phyloP scores from a whole-genome alignment of 768 basidiomycete species.

The Lyophyllum semitale region DNA sequence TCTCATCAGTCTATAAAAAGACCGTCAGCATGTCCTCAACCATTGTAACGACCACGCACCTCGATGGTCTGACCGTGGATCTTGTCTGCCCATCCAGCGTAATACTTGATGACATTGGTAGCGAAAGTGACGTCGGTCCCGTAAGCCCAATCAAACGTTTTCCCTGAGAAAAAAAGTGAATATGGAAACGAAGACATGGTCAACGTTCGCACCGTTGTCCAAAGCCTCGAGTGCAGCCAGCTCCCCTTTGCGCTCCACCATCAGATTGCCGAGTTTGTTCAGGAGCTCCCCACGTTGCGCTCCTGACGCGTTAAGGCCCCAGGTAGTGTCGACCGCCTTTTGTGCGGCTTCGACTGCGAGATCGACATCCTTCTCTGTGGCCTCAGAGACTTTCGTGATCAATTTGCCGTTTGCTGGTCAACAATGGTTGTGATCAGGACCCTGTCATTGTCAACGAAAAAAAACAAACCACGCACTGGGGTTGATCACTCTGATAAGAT shows the following conservation, averaged over 20 bases:
- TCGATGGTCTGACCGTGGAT: conserved; percentile 51
- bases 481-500: conserved; percentile 51
- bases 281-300: conserved; percentile 40
- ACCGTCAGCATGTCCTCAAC: too few relatives aligned
- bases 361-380: conserved; percentile 71
- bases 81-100: conserved; percentile 66
- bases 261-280: conserved; percentile 50
- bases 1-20: conserved; percentile 38
- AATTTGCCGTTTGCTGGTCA: conserved; percentile 62
- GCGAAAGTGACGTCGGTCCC: conserved; percentile 24
- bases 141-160: conserved; percentile 27
- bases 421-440: neutral
- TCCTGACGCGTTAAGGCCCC: conserved; percentile 53
- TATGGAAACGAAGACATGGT: neutral
- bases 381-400: conserved; percentile 60
- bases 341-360: conserved; percentile 69
- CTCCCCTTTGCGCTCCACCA: conserved; percentile 47
- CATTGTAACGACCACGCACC: too few relatives aligned
- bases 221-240: conserved; percentile 53
- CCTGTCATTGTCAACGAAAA: neutral
- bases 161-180: conserved; percentile 20
- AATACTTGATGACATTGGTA: conserved; percentile 48
- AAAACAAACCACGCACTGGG: conserved; percentile 33
- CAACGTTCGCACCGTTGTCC: conserved; percentile 38
- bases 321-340: conserved; percentile 29